Conservation (phyloP, 139 green algal species). For the Volvox africanus region DNA sequence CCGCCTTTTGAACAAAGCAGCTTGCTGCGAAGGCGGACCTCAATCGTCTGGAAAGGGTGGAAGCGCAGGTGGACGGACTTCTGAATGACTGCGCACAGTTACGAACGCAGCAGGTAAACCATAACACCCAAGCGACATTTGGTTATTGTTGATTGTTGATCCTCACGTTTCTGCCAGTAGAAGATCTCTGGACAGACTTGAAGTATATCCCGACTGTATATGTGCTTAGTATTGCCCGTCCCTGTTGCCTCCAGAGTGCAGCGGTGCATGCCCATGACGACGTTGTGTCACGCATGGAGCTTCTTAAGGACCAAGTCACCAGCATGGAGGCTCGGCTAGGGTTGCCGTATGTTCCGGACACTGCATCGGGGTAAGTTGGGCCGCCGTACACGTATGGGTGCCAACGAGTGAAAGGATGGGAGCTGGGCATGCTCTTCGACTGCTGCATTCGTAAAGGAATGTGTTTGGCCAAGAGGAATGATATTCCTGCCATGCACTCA, state of each 20-base stretch:
- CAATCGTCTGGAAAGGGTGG: constrained; percentile 54
- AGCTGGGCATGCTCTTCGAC: too few relatives aligned
- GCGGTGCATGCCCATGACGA: constrained; percentile 31
- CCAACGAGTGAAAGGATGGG: too few relatives aligned
- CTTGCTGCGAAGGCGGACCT: constrained; percentile 58
- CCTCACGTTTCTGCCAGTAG: too few relatives aligned
- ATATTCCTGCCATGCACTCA: not conserved
- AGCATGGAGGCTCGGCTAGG: constrained; percentile 47
- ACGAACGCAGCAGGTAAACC: constrained; percentile 39
- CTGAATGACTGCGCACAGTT: constrained; percentile 37
- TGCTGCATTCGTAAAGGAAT: too few relatives aligned
- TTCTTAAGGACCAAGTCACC: constrained; percentile 40
- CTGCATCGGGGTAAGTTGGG: not conserved
- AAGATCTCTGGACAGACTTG: too few relatives aligned
- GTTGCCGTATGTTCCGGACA: constrained; percentile 3
- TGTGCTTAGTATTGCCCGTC: not conserved
- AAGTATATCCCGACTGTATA: not conserved
- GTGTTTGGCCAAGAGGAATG: too few relatives aligned
- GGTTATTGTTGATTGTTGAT: not conserved
- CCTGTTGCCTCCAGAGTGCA: constrained; percentile 14
- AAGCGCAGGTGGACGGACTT: constrained; percentile 52
- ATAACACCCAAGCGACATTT: not conserved
- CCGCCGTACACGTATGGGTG: too few relatives aligned
- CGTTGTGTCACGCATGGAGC: constrained; percentile 33
- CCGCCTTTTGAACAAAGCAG: constrained; percentile 9